Conservation (phyloP, 2,329 filamentous ascomycete species). For the Dryadomyces quercus-mongolicae region DNA sequence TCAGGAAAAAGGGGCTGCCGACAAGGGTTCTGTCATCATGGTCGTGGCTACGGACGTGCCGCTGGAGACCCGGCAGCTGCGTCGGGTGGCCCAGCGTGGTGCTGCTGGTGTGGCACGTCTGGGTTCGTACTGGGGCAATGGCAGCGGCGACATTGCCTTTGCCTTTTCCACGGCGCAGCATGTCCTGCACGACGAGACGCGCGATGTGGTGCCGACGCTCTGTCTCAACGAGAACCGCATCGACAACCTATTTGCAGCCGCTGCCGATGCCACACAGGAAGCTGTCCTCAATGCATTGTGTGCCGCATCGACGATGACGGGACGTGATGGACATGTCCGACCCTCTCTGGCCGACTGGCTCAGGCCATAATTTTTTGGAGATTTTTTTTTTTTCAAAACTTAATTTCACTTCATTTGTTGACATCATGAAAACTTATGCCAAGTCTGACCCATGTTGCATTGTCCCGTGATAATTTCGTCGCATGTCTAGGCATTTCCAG, state of each 20-base stretch:
- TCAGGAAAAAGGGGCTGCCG: conserved; percentile 24
- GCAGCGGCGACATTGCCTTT: conserved; percentile 54
- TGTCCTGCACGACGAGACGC: conserved; percentile 41
- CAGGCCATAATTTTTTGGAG: no score
- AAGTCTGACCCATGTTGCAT: no score
- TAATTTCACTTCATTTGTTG: no score
- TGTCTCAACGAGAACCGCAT: conserved; percentile 21
- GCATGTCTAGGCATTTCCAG: no score
- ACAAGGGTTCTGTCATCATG: conserved; percentile 50
- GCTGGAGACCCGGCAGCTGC: conserved; percentile 24
- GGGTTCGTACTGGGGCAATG: conserved; percentile 48
- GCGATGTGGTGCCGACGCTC: background rate
- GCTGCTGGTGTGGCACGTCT: conserved; percentile 49
- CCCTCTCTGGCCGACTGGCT: background rate
- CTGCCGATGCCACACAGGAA: conserved; percentile 51
- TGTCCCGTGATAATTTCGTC: no score
- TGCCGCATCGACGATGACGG: conserved; percentile 47
- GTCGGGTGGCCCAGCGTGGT: conserved; percentile 22
- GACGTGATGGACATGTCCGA: conserved; percentile 16
- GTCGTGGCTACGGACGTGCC: conserved; percentile 38
- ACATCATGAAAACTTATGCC: no score
- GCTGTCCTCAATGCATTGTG: conserved; percentile 53
- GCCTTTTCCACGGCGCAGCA: conserved; percentile 52
- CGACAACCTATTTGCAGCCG: conserved; percentile 48
- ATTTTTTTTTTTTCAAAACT: no score